Base-by-base conservation (phyloP, 164 flowering plant species). In the Vitis rupestris region DNA sequence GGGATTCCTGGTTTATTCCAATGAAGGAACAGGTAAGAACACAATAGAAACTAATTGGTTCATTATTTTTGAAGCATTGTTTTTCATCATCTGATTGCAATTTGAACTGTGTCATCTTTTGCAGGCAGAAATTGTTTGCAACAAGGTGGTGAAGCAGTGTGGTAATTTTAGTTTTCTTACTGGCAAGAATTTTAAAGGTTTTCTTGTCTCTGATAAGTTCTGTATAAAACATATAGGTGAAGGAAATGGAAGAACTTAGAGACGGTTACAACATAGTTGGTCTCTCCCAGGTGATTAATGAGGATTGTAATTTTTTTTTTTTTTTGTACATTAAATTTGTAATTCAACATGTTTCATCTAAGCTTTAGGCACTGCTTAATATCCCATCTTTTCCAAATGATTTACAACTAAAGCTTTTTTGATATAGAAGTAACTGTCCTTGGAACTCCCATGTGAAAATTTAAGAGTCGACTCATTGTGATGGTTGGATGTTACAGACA, bases 1-100 rank as follows among this genome's bases (percentile, higher is more conserved):
- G 91, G 94, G 98, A 92, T 85, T 96, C 99, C 37, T 93, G 99
- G 99, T 87, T 92, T 78, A 78, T 78, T 83, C 88, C 99, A 17
- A 84, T 96, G 44, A 73, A 61, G 48, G 79, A 88, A 61, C 99
- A 96, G 91, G 99, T 77, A 69, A 48, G 23, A 68, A 15, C 50
- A n/a, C 48, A 9, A 0, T 2, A 60, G 12, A 63, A n/a, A 30
- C 30, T 56, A 2, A 37, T 55, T 51, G 64, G 3, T 16, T 66
- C 61, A n/a, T 59, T 59, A 51, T 62, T 19, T 49, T 29, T 37
- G 53, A 63, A 62, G 67, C 30, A 44, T 49, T 1, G 47, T 50
- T 31, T 64, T 47, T 63, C 5, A 50, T 56, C 8, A 31, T 2
- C 14, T 12, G 8, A 19, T 70, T 74, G 17, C 65, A 67, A 67